These are phyloP conservation scores for Saccharomyces pastorianus DNA, from an alignment of 1,139 yeast genomes.

Conservation along the genomic window DNA sequence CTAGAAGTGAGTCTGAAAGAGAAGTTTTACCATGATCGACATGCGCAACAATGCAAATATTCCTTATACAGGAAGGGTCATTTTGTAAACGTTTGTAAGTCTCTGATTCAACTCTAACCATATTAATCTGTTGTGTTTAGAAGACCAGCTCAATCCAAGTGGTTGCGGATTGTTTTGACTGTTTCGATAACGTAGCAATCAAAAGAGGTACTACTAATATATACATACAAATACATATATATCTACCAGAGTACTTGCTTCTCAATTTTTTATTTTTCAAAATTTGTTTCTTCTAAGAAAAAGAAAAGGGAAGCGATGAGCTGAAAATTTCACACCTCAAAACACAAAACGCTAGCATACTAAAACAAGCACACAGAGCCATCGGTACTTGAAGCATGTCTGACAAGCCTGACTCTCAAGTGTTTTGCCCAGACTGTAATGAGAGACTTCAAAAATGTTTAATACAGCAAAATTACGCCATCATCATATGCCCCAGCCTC, in stretches of 20 bases:
- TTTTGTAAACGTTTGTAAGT: constrained; percentile 60
- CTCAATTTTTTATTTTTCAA: neutral
- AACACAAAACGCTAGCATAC: neutral
- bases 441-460: constrained; percentile 28
- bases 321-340: neutral
- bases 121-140: constrained; percentile 2
- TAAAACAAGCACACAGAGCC: neutral
- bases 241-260: neutral
- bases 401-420: neutral
- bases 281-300: neutral
- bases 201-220: too few relatives aligned
- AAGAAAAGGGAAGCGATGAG: constrained; percentile 12
- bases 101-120: constrained; percentile 45
- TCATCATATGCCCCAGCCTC: constrained; percentile 30
- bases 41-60: constrained; percentile 93
- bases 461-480: constrained; percentile 32
- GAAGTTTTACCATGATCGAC: constrained; percentile 99
- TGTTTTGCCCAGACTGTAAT: constrained; percentile 30
- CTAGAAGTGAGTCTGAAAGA: constrained; percentile 81
- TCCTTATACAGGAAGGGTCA: constrained; percentile 63
- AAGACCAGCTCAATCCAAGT: neutral
- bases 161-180: constrained; percentile 2
- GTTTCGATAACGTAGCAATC: constrained; percentile 7
- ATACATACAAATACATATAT: too few relatives aligned
- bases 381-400: neutral